Percentiles rank a stretch among this genome's conserved stretches.
Evolutionary conservation across 108 stramenopile species (phyloP).

Genomic region (Schizochytrium sp.): DNA sequence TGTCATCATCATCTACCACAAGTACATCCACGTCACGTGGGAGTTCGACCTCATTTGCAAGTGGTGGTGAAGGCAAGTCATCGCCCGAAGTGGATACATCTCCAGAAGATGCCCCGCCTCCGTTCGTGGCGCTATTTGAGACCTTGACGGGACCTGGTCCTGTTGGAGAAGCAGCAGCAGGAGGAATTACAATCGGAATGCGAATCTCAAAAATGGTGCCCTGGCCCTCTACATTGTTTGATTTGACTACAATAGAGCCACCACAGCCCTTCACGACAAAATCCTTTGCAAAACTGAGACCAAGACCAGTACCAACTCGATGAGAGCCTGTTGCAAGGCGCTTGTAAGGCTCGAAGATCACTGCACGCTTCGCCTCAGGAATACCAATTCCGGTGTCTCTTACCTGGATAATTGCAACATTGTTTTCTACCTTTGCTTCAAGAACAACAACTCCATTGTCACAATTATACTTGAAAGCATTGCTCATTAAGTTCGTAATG

Average conservation of each 20-base stretch:
- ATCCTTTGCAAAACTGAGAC: constrained; percentile 29
- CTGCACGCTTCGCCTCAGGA: constrained; percentile 15
- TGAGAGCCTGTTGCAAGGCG: constrained; percentile 10
- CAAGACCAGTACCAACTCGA: constrained; percentile 13
- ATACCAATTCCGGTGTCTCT: background rate
- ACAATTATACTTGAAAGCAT: constrained; percentile 25
- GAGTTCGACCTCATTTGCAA: background rate
- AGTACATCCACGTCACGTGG: constrained; percentile 9
- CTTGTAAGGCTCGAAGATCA: constrained; percentile 26
- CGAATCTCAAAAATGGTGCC: constrained; percentile 42
- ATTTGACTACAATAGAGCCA: constrained; percentile 3
- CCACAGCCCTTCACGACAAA: constrained; percentile 30
- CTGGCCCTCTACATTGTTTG: background rate
- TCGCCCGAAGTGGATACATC: background rate
- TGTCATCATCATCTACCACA: constrained; percentile 28
- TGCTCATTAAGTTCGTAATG: constrained; percentile 28
- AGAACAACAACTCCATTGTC: background rate
- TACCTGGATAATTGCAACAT: background rate
- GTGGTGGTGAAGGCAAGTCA: background rate
- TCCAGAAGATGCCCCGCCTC: background rate
- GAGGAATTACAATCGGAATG: background rate
- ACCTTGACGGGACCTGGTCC: background rate
- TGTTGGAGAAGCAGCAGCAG: background rate
- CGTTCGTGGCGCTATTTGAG: background rate
- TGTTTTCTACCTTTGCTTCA: background rate